Percentiles rank a stretch among this genome's conserved stretches.
Evolutionary conservation across 129 eudicot species (phyloP).

Genomic region (Smallanthus sonchifolius): DNA sequence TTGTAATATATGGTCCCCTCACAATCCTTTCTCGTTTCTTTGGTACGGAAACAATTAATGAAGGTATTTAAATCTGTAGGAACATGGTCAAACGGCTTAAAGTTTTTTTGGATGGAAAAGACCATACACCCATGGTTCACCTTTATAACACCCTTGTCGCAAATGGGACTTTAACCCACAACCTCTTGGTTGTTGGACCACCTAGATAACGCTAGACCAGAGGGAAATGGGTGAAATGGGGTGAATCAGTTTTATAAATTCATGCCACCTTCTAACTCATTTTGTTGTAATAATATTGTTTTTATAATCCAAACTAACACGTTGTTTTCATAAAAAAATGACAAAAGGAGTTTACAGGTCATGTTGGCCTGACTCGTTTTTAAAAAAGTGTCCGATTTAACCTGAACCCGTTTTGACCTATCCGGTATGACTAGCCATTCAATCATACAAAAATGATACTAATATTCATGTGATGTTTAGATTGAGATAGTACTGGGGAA

Average conservation of each 20-base stretch:
- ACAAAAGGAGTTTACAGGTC: not conserved
- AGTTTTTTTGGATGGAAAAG: not conserved
- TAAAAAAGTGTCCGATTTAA: not conserved
- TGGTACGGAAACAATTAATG: not conserved
- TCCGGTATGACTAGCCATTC: not conserved
- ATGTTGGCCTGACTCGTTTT: not conserved
- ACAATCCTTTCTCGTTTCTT: not conserved
- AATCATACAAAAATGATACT: not conserved
- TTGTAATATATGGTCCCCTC: not conserved
- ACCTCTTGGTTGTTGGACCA: not conserved
- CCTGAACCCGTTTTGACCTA: not conserved
- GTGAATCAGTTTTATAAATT: not conserved
- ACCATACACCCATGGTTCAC: not conserved
- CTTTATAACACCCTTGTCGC: not conserved
- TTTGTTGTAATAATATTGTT: not conserved
- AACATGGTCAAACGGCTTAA: not conserved
- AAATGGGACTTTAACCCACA: not conserved
- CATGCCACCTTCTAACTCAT: not conserved
- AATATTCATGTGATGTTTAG: constrained; percentile 15
- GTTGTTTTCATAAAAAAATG: not conserved
- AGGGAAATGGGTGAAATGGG: not conserved
- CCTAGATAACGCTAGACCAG: not conserved
- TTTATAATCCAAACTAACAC: not conserved
- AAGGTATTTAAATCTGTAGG: not conserved
- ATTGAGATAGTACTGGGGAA: constrained; percentile 69